phyloP scores from a whole-genome alignment of 129 eudicot genomes.

The Artemisia annua region DNA sequence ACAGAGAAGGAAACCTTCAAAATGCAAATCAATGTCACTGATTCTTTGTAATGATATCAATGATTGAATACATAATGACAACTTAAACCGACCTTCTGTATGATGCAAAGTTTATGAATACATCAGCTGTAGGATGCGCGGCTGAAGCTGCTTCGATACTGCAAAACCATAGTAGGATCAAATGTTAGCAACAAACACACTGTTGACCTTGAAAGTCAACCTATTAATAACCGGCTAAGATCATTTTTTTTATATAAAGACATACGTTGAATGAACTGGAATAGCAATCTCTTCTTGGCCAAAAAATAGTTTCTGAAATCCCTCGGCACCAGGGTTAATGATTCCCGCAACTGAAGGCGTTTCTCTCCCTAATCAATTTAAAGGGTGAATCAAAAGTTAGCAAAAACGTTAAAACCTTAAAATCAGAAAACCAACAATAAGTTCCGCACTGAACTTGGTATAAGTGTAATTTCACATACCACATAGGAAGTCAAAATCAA shows the following conservation, averaged over 20 bases:
- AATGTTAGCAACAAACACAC: not conserved
- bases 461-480: conserved; percentile 45
- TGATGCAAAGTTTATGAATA: conserved; percentile 93
- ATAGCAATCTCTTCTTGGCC: conserved; percentile 99
- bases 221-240: not conserved
- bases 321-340: conserved; percentile 98
- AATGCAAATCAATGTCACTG: not conserved
- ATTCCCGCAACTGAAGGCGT: conserved; percentile 99
- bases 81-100: conserved; percentile 68
- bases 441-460: not conserved
- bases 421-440: not conserved
- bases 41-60: not conserved
- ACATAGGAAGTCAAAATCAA: conserved; percentile 98
- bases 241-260: not conserved
- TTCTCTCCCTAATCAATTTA: conserved; percentile 64
- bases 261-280: conserved; percentile 94
- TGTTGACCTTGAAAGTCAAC: conserved; percentile 13
- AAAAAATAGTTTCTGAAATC: conserved; percentile 93
- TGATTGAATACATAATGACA: not conserved
- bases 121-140: conserved; percentile 98
- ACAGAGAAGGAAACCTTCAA: too few relatives aligned
- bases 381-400: conserved; percentile 9
- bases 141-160: conserved; percentile 97
- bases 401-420: not conserved
- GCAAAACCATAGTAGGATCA: conserved; percentile 24